A percentile compares a stretch with the other conserved stretches of the same genome.
Evolutionary conservation across 768 basidiomycete genomes (phyloP).

Genomic region (Pleurotus djamor): DNA sequence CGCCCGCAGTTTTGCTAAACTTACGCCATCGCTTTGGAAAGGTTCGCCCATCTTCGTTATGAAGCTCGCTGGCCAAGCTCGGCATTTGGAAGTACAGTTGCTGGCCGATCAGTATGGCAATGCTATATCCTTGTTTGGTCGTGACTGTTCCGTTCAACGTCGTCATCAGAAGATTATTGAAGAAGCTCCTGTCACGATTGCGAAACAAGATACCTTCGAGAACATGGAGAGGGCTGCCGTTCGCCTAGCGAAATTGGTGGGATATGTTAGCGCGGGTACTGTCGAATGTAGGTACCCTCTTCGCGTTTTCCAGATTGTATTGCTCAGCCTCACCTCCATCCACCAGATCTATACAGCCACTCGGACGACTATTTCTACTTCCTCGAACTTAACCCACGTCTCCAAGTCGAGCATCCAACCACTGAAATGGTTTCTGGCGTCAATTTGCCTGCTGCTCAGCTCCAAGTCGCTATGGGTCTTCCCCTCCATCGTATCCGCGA

Average conservation of each 20-base stretch:
- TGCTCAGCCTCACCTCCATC: constrained; percentile 9
- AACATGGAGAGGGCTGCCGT: constrained; percentile 99
- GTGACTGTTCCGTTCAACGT: constrained; percentile 98
- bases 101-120: constrained; percentile 99
- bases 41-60: constrained; percentile 99
- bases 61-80: constrained; percentile 98
- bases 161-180: constrained; percentile 99
- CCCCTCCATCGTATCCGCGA: constrained; percentile 94
- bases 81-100: constrained; percentile 97
- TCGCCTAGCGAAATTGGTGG: constrained; percentile 96
- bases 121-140: constrained; percentile 97
- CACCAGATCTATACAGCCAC: constrained; percentile 88
- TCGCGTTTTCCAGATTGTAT: constrained; percentile 3
- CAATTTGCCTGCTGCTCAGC: constrained; percentile 95
- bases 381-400: constrained; percentile 97
- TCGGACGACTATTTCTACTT: constrained; percentile 95
- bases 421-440: constrained; percentile 99
- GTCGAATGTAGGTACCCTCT: constrained; percentile 76
- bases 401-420: constrained; percentile 99
- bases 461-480: constrained; percentile 98
- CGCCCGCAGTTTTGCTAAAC: constrained; percentile 10
- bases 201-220: constrained; percentile 87
- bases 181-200: constrained; percentile 98
- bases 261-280: constrained; percentile 98
- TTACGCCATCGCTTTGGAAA: constrained; percentile 18